A percentile compares a stretch with the other conserved stretches of the same genome.
Conservation (phyloP, 2,329 filamentous ascomycete genomes). For the Tolypocladium sp. region DNA sequence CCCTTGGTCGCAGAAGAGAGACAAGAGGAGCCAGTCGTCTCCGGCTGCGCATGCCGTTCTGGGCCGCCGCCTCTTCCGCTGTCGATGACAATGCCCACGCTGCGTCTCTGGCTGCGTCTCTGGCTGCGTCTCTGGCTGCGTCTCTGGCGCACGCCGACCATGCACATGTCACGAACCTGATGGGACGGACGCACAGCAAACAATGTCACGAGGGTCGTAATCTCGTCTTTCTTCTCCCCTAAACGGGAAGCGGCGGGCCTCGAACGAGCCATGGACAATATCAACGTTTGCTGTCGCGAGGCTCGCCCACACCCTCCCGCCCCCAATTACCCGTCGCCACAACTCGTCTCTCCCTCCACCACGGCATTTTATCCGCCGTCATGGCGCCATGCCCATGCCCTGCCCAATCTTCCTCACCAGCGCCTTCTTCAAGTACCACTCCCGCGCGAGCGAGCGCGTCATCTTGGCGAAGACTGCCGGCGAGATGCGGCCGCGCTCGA, state of each 20-base stretch:
- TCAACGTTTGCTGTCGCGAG: background rate
- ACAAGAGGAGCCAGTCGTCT: too few species aligned
- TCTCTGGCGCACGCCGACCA: background rate
- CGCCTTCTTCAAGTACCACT: slow-evolving; percentile 80
- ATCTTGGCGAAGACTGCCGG: slow-evolving; percentile 71
- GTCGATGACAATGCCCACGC: background rate
- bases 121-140: background rate
- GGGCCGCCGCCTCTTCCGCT: background rate
- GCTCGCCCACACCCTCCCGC: background rate
- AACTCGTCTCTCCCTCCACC: background rate
- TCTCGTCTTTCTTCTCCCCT: background rate
- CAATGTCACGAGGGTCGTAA: background rate
- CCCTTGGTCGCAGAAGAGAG: too few species aligned
- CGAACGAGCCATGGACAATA: background rate
- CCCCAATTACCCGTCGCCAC: background rate
- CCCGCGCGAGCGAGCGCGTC: slow-evolving; percentile 63
- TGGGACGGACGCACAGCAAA: background rate
- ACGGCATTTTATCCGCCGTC: background rate
- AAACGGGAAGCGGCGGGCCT: background rate
- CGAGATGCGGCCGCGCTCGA: slow-evolving; percentile 63
- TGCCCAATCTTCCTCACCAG: slow-evolving; percentile 66
- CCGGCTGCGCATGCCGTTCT: background rate
- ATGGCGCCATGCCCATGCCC: slow-evolving; percentile 58
- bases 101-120: background rate
- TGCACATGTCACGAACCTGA: background rate